Conservation (phyloP, 345 rosid genomes). For the Euphorbia pulcherrima region DNA sequence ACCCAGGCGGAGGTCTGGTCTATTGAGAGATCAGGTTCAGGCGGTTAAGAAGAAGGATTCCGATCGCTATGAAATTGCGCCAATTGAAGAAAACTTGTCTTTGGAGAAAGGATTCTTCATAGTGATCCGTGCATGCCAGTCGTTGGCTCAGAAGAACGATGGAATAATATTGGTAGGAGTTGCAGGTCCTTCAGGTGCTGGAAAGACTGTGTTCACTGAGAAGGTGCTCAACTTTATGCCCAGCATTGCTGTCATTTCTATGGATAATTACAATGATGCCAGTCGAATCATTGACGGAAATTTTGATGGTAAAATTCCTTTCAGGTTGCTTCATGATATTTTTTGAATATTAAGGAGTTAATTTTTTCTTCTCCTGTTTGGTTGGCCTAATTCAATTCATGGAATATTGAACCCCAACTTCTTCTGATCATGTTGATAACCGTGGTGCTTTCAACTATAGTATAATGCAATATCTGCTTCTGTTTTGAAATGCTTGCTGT, state of each 20-base stretch:
- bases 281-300: slow-evolving; percentile 89
- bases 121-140: slow-evolving; percentile 88
- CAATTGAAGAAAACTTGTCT: slow-evolving; percentile 68
- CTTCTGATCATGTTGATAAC: neutral
- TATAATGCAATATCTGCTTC: neutral
- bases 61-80: slow-evolving; percentile 75
- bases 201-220: slow-evolving; percentile 92
- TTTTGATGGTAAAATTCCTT: slow-evolving; percentile 72
- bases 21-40: slow-evolving; percentile 84
- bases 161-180: slow-evolving; percentile 87
- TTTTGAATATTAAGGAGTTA: neutral
- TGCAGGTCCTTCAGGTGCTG: slow-evolving; percentile 99
- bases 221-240: slow-evolving; percentile 90
- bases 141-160: slow-evolving; percentile 83
- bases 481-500: neutral
- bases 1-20: slow-evolving; percentile 77
- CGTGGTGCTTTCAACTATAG: neutral
- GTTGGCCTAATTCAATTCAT: neutral
- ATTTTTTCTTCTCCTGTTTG: neutral
- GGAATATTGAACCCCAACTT: neutral
- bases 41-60: slow-evolving; percentile 65
- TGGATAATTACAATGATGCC: slow-evolving; percentile 93
- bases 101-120: slow-evolving; percentile 91
- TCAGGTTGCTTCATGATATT: neutral
- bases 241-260: slow-evolving; percentile 79